These are phyloP conservation scores for Xylaria sp. DNA, from an alignment of 2,329 filamentous ascomycete genomes.

Conservation along the genomic window DNA sequence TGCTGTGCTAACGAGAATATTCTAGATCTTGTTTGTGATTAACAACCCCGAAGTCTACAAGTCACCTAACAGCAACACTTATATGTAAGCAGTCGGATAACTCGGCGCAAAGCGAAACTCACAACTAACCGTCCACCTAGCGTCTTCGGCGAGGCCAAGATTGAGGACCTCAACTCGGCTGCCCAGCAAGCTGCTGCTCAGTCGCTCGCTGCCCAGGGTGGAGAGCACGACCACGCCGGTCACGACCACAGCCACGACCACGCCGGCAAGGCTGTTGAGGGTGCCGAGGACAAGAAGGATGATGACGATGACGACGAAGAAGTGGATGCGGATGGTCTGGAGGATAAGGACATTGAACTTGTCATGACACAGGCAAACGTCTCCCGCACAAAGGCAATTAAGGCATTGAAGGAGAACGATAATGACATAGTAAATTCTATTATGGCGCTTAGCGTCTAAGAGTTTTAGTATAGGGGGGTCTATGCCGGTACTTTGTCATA, in stretches of 20 bases:
- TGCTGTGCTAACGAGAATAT: slow-evolving; percentile 8
- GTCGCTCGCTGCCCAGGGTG: slow-evolving; percentile 84
- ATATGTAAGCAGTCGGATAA: slow-evolving; percentile 77
- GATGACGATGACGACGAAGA: slow-evolving; percentile 93
- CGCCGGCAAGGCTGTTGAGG: slow-evolving; percentile 68
- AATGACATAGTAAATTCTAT: slow-evolving; percentile 99
- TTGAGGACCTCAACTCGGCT: slow-evolving; percentile 98
- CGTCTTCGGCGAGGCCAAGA: slow-evolving; percentile 99
- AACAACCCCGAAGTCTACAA: slow-evolving; percentile 99
- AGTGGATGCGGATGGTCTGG: slow-evolving; percentile 91
- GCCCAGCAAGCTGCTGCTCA: slow-evolving; percentile 95
- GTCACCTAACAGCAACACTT: slow-evolving; percentile 98
- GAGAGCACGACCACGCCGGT: slow-evolving; percentile 65
- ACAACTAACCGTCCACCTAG: slow-evolving; percentile 58
- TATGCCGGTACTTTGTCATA: slow-evolving; percentile 4
- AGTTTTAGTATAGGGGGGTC: slow-evolving; percentile 6
- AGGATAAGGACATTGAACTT: slow-evolving; percentile 99
- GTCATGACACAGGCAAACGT: slow-evolving; percentile 98
- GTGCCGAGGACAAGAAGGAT: slow-evolving; percentile 76
- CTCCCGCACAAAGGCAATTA: slow-evolving; percentile 97
- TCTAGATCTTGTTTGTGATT: slow-evolving; percentile 97
- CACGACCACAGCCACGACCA: slow-evolving; percentile 80
- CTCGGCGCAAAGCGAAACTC: background rate
- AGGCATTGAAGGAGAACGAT: slow-evolving; percentile 98
- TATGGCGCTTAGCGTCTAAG: slow-evolving; percentile 92